Percentiles rank a stretch among this genome's conserved stretches.
phyloP scores from a whole-genome alignment of 495 filamentous ascomycete genomes.

The Immersiella caudata region DNA sequence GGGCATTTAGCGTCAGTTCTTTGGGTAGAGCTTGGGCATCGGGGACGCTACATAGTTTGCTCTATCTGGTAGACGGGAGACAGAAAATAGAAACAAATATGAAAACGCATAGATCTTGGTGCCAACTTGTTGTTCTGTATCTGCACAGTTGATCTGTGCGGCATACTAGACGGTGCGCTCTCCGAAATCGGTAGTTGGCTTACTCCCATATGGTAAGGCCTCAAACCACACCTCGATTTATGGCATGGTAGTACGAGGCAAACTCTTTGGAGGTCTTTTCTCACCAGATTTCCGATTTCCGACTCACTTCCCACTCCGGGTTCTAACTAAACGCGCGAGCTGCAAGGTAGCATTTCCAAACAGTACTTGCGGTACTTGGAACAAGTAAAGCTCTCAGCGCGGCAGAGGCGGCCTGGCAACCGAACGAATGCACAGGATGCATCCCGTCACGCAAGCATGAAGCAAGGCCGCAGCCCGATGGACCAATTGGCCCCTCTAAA shows the following conservation, averaged over 20 bases:
- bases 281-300: neutral
- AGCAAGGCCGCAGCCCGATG: neutral
- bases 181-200: neutral
- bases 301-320: neutral
- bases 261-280: neutral
- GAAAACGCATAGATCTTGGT: neutral
- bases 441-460: neutral
- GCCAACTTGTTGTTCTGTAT: neutral
- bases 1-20: neutral
- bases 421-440: constrained; percentile 2
- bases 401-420: neutral
- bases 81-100: neutral
- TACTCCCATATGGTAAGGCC: neutral
- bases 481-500: neutral
- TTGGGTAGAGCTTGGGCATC: neutral
- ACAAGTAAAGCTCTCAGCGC: neutral
- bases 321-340: neutral
- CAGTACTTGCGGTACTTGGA: neutral
- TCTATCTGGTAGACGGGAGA: neutral
- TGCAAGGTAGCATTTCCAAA: neutral
- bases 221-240: neutral
- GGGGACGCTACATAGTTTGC: neutral
- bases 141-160: neutral
- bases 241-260: neutral
- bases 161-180: neutral